phyloP scores from a whole-genome alignment of 495 filamentous ascomycete species.

The Durotheca rogersii region DNA sequence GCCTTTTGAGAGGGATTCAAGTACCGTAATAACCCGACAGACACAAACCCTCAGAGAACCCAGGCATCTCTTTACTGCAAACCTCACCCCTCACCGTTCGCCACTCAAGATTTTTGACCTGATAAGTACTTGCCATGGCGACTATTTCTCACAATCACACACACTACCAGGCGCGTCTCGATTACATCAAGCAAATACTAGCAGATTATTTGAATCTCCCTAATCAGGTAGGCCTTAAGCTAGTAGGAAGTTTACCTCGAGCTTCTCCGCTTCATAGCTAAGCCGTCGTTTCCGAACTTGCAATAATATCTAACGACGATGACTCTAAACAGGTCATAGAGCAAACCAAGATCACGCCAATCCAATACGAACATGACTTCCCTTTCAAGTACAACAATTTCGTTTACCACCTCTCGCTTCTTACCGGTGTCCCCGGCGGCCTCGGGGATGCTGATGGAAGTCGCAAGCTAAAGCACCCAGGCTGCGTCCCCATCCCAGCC shows the following conservation, averaged over 20 bases:
- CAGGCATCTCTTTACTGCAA: too few relatives aligned
- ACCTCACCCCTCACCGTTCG: too few relatives aligned
- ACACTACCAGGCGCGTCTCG: constrained; percentile 32
- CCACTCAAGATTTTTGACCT: too few relatives aligned
- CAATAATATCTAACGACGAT: too few relatives aligned
- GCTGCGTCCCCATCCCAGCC: too few relatives aligned
- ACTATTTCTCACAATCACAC: constrained; percentile 30
- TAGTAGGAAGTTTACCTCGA: neutral
- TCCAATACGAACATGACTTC: constrained; percentile 33
- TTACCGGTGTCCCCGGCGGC: neutral
- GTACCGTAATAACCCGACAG: too few relatives aligned
- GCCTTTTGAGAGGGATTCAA: too few relatives aligned
- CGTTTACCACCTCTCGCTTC: too few relatives aligned
- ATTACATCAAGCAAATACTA: constrained; percentile 25
- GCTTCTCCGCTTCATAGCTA: too few relatives aligned
- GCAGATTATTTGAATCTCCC: constrained; percentile 19
- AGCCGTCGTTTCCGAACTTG: too few relatives aligned
- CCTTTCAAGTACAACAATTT: constrained; percentile 37
- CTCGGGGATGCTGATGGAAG: neutral
- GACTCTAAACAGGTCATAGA: constrained; percentile 2
- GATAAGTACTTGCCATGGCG: constrained; percentile 14
- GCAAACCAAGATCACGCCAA: constrained; percentile 24
- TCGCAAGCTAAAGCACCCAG: too few relatives aligned
- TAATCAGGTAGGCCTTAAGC: constrained; percentile 1
- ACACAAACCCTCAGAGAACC: too few relatives aligned